phyloP scores from a whole-genome alignment of 129 eudicot genomes.

The Deinandra increscens region DNA sequence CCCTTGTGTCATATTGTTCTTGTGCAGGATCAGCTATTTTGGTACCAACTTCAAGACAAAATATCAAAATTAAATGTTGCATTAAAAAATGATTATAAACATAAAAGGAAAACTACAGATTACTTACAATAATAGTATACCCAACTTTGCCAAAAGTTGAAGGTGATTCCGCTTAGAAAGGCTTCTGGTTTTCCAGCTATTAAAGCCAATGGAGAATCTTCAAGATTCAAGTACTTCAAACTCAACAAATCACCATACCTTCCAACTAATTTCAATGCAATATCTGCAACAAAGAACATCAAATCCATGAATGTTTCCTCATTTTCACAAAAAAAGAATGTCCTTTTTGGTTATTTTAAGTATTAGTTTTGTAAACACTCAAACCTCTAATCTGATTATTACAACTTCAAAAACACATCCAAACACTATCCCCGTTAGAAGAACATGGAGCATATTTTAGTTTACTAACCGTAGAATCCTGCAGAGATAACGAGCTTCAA shows the following conservation, averaged over 20 bases:
- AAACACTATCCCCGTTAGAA: no score
- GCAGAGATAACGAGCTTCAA: conserved; percentile 10
- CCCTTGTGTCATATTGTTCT: background rate
- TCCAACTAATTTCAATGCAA: conserved; percentile 7
- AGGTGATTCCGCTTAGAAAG: background rate
- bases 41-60: background rate
- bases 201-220: conserved; percentile 14
- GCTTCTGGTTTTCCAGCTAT: conserved; percentile 15
- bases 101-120: background rate
- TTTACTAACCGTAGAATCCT: conserved; percentile 5
- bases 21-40: conserved; percentile 7
- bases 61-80: background rate
- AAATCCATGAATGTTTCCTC: background rate
- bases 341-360: background rate
- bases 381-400: no score
- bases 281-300: conserved; percentile 1
- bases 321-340: background rate
- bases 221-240: conserved; percentile 12
- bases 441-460: no score
- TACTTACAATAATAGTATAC: conserved; percentile 4
- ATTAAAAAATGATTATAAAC: background rate
- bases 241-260: conserved; percentile 1
- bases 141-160: conserved; percentile 14
- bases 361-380: no score
- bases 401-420: no score